A percentile compares a stretch with the other conserved stretches of the same genome.
Evolutionary conservation across 768 basidiomycete genomes (phyloP).

Genomic region (Mycena chlorophos): DNA sequence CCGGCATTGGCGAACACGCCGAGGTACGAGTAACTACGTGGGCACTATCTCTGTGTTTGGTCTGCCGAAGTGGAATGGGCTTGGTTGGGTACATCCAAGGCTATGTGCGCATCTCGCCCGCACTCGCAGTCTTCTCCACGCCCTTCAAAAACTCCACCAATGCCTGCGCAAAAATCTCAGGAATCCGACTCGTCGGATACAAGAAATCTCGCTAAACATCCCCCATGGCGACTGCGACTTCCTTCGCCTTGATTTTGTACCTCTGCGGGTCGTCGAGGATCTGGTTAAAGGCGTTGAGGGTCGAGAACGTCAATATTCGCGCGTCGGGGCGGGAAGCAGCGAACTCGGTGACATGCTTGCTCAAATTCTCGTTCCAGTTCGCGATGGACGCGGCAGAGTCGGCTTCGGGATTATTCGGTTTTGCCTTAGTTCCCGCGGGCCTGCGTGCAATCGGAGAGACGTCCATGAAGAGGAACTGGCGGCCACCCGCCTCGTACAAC

Average conservation of each 20-base stretch:
- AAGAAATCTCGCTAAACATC: slow-evolving; percentile 52
- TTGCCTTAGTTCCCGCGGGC: slow-evolving; percentile 38
- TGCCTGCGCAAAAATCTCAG: slow-evolving; percentile 48
- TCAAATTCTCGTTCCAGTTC: slow-evolving; percentile 50
- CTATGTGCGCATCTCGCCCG: too few species aligned
- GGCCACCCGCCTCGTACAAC: slow-evolving; percentile 50
- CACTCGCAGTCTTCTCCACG: neutral
- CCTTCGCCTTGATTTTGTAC: slow-evolving; percentile 39
- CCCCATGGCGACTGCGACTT: slow-evolving; percentile 36
- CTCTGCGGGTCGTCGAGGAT: slow-evolving; percentile 46
- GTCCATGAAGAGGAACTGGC: slow-evolving; percentile 61
- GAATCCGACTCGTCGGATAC: slow-evolving; percentile 54
- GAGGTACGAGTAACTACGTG: too few species aligned
- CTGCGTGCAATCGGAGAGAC: slow-evolving; percentile 54
- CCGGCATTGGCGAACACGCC: too few species aligned
- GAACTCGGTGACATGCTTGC: slow-evolving; percentile 36
- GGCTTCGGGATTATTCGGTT: slow-evolving; percentile 12
- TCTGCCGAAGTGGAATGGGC: too few species aligned
- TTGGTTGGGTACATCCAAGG: too few species aligned
- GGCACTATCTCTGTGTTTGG: too few species aligned
- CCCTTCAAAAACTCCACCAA: slow-evolving; percentile 39
- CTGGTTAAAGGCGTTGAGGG: slow-evolving; percentile 44
- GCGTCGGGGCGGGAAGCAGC: slow-evolving; percentile 40
- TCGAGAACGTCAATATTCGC: slow-evolving; percentile 51
- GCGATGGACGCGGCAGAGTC: slow-evolving; percentile 16